Evolutionary conservation across 768 basidiomycete species (phyloP).

Genomic region (Hemileccinum rubropunctum): DNA sequence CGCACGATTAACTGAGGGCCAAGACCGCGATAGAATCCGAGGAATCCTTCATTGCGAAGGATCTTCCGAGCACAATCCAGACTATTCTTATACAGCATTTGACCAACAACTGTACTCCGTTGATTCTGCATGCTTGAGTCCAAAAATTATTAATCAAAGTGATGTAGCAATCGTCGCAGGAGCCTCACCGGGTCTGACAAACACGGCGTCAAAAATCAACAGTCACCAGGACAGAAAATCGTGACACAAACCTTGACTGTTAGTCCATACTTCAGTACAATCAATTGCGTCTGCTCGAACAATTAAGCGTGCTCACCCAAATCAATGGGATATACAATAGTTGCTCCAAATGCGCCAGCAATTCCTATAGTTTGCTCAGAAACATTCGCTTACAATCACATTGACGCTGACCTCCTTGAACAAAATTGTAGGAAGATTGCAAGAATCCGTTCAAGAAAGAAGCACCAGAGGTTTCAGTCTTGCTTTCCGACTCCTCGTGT

Average conservation of each 20-base stretch:
- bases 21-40: constrained; percentile 96
- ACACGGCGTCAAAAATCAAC: constrained; percentile 8
- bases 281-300: neutral
- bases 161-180: neutral
- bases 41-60: constrained; percentile 87
- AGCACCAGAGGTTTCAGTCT: constrained; percentile 25
- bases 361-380: constrained; percentile 51
- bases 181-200: constrained; percentile 55
- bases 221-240: neutral
- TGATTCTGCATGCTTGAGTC: constrained; percentile 90
- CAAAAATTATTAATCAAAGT: constrained; percentile 3
- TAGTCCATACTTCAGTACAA: constrained; percentile 8
- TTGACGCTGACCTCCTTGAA: constrained; percentile 64
- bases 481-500: constrained; percentile 45
- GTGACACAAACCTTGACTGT: constrained; percentile 66
- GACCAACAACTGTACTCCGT: constrained; percentile 93
- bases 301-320: constrained; percentile 55
- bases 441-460: constrained; percentile 56
- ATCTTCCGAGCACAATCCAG: constrained; percentile 93
- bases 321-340: constrained; percentile 97
- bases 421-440: constrained; percentile 83
- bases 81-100: constrained; percentile 95
- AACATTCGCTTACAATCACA: neutral
- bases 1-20: constrained; percentile 89
- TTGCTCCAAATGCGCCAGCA: constrained; percentile 93